Base-by-base conservation (phyloP, 306 rosid species). In the Luffa aegyptiaca region DNA sequence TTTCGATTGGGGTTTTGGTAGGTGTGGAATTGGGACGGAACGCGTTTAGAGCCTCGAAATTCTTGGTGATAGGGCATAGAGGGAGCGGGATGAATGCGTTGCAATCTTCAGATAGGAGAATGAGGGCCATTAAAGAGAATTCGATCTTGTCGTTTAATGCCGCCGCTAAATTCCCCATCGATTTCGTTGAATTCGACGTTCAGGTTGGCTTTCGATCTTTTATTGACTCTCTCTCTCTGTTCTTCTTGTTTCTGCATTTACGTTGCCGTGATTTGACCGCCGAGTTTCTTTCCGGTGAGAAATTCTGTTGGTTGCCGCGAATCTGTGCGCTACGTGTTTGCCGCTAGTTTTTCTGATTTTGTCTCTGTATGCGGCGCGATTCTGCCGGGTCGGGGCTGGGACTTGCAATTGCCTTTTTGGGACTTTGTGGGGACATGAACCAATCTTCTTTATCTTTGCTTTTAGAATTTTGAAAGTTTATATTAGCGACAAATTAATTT, bases 61-160 rank as follows among this genome's bases (percentile, higher is more conserved):
- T 88, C 55, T n/a, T 81, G 31, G 84, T 88, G 76, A 86, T 88
- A 5, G 91, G 91, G 48, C 91, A 88, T 79, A 81, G 91, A 79
- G 91, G 91, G 46, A 78, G 64, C 49, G 91, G 91, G 20, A 88
- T 88, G 91, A 88, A 88, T 87, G 82, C 61, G 75, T 55, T 86
- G 42, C 89, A 88, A 77, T 86, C 89, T 20, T 21, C 89, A 3
- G 91, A 88, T 81, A 8, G 49, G 11, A 84, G 89, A 79, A 86
- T 86, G 89, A 84, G 45, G 48, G 86, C 85, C 61, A 55, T 88
- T 2, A 88, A 88, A 68, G 91, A 88, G 82, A 88, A 88, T 74
- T 83, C 91, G 36, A 88, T 88, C 78, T 13, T 37, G 33, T 88
- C 91, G 64, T 88, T 88, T 76, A 84, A 88, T 82, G 53, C 88